A percentile compares a stretch with the other conserved stretches of the same genome.
Conservation (phyloP, 371 early-diverging fungal genomes). For the Thermomucor indicae-seudaticae region DNA sequence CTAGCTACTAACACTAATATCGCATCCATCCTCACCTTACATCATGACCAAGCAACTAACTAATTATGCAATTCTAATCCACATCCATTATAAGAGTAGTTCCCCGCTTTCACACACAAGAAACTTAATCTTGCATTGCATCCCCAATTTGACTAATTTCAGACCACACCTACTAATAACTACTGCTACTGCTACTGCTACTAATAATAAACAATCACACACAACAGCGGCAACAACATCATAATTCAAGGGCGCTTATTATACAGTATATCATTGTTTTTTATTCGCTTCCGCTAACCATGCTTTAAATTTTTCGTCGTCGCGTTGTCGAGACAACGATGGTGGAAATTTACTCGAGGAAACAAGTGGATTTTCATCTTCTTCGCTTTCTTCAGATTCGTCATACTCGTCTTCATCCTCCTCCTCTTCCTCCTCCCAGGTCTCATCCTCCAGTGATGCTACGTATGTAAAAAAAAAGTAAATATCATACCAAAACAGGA, state of each 20-base stretch:
- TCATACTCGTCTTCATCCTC: constrained; percentile 32
- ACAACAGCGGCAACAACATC: constrained; percentile 6
- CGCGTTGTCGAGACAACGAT: constrained; percentile 25
- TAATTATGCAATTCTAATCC: too few species aligned
- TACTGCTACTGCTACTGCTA: too few species aligned
- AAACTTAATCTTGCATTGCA: too few species aligned
- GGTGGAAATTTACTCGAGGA: constrained; percentile 41
- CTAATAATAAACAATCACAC: background rate
- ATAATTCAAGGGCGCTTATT: too few species aligned
- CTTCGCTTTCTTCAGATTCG: constrained; percentile 33
- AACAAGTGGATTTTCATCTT: constrained; percentile 30
- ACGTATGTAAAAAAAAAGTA: background rate
- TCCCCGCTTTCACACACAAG: too few species aligned
- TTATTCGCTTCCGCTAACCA: constrained; percentile 18
- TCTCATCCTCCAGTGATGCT: constrained; percentile 23
- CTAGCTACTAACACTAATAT: background rate
- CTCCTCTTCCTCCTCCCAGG: constrained; percentile 32
- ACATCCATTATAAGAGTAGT: too few species aligned
- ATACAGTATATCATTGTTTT: background rate
- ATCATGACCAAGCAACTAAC: too few species aligned
- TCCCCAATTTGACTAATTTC: too few species aligned
- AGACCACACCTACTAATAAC: too few species aligned
- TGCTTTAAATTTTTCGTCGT: constrained; percentile 31
- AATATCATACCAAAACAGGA: too few species aligned
- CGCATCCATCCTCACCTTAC: too few species aligned